Percentiles rank a stretch among this genome's conserved stretches.
phyloP scores from a whole-genome alignment of 1,139 yeast species.

The Hyphopichia wangnamkhiaoensis region DNA sequence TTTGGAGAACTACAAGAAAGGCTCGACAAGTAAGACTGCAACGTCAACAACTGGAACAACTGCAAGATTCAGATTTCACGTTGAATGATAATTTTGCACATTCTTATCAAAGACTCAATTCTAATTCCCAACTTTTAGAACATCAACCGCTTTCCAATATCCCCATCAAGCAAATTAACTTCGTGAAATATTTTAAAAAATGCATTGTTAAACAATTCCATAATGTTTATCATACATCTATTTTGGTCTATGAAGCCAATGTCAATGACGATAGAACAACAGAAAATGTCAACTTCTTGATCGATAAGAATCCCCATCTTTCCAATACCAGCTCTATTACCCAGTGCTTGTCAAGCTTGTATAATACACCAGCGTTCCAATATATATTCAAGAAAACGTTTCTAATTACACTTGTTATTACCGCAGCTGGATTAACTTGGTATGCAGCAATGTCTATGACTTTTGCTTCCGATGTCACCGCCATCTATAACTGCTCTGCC shows the following conservation, averaged over 20 bases:
- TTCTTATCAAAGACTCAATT: slow-evolving; percentile 31
- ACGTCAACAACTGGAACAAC: slow-evolving; percentile 8
- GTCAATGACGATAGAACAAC: slow-evolving; percentile 38
- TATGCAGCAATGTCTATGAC: slow-evolving; percentile 80
- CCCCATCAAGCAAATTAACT: slow-evolving; percentile 17
- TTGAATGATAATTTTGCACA: neutral
- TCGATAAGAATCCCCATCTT: slow-evolving; percentile 44
- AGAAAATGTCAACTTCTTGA: slow-evolving; percentile 35
- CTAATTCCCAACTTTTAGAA: slow-evolving; percentile 31
- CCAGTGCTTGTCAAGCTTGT: slow-evolving; percentile 37
- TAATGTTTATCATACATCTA: slow-evolving; percentile 52
- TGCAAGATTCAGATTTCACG: neutral
- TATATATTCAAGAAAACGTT: slow-evolving; percentile 49
- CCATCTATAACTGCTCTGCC: slow-evolving; percentile 87
- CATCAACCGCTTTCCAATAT: slow-evolving; percentile 14
- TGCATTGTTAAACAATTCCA: slow-evolving; percentile 51
- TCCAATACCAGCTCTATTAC: slow-evolving; percentile 39
- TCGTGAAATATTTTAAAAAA: slow-evolving; percentile 38
- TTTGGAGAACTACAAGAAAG: slow-evolving; percentile 40
- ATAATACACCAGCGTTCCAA: slow-evolving; percentile 45
- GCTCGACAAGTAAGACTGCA: slow-evolving; percentile 11
- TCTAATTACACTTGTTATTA: slow-evolving; percentile 57
- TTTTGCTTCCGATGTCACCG: slow-evolving; percentile 84
- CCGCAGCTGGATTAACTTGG: slow-evolving; percentile 84
- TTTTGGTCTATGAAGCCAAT: slow-evolving; percentile 45